These are phyloP conservation scores for Fusarium tuaranense DNA, from an alignment of 2,329 filamentous ascomycete genomes.

Conservation along the genomic window DNA sequence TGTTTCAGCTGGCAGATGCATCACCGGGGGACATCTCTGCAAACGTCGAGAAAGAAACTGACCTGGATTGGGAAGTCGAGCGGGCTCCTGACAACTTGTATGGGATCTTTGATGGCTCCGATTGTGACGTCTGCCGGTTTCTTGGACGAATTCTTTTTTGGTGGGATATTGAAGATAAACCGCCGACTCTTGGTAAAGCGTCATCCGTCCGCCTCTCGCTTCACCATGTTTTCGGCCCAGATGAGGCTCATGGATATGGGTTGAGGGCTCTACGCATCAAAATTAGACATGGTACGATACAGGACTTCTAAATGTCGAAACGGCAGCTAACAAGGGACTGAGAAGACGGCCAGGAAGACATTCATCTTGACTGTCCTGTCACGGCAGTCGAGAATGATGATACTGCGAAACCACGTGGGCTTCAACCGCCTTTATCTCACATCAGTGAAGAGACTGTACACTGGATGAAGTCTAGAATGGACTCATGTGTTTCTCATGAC, in stretches of 20 bases:
- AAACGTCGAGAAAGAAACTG: neutral
- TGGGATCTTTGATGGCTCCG: neutral
- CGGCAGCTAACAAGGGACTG: neutral
- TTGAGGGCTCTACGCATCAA: neutral
- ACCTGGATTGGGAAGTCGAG: neutral
- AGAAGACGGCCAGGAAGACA: neutral
- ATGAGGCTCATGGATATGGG: neutral
- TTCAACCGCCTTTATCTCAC: neutral
- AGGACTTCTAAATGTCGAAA: neutral
- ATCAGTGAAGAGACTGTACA: neutral
- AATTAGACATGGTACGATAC: neutral
- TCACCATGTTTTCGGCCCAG: neutral
- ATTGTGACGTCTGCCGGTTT: neutral
- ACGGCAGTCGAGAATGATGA: neutral
- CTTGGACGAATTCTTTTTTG: neutral
- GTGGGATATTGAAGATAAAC: neutral
- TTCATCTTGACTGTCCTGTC: neutral
- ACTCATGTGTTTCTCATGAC: neutral
- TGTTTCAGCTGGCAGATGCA: neutral
- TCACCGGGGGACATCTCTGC: neutral
- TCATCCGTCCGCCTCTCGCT: neutral
- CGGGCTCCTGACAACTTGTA: neutral
- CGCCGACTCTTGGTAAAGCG: neutral
- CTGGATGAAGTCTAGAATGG: neutral
- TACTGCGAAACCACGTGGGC: neutral